A percentile compares a stretch with the other conserved stretches of the same genome.
phyloP scores from a whole-genome alignment of 805 yeast species.

The Wickerhamiella kurtzmanii region DNA sequence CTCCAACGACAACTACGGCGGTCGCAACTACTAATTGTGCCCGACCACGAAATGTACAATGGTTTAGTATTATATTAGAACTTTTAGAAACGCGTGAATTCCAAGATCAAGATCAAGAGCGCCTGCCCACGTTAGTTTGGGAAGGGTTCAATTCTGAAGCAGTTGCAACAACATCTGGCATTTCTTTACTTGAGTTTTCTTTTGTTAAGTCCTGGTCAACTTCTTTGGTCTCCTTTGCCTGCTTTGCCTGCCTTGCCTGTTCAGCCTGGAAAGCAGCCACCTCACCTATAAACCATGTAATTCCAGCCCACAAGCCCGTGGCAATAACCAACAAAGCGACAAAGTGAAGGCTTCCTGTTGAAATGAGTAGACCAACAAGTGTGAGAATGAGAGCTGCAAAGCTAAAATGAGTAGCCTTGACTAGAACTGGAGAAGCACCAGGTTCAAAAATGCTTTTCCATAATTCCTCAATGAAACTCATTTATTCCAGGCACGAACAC shows the following conservation, averaged over 20 bases:
- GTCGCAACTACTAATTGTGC: no score
- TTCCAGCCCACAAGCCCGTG: constrained; percentile 55
- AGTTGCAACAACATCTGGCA: no score
- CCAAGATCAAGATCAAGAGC: no score
- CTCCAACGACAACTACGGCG: neutral
- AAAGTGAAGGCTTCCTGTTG: constrained; percentile 54
- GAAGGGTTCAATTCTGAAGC: no score
- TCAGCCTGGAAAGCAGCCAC: neutral
- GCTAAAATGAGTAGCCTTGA: constrained; percentile 79
- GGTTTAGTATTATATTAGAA: no score
- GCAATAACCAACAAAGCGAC: constrained; percentile 44
- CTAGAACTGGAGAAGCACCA: constrained; percentile 79
- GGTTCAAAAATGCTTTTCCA: constrained; percentile 91
- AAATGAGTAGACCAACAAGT: constrained; percentile 42
- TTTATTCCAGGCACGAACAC: neutral
- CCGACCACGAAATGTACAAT: no score
- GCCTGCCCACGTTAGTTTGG: no score
- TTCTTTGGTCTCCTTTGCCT: no score
- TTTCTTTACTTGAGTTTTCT: no score
- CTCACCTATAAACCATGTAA: constrained; percentile 57
- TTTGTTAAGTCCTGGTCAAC: neutral
- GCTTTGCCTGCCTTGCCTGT: no score
- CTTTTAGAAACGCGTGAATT: no score
- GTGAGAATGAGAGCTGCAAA: constrained; percentile 51
- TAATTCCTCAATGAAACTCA: constrained; percentile 39